Percentiles rank a stretch among this genome's conserved stretches.
Conservation (phyloP, 202 grass and related monocot species). For the Dendrocalamus latiflorus region DNA sequence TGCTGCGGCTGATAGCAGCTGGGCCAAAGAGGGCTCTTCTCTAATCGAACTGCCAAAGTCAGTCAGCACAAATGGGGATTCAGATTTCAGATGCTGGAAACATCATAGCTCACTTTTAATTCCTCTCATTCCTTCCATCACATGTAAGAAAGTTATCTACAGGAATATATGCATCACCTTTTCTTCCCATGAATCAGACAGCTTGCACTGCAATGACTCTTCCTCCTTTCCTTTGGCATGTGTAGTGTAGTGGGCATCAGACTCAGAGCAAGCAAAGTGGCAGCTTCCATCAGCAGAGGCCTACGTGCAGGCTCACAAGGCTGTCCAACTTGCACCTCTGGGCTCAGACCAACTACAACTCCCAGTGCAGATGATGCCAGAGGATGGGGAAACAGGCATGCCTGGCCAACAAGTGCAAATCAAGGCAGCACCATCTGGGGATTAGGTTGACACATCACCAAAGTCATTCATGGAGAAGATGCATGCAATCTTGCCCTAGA, state of each 20-base stretch:
- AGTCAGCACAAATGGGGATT: constrained; percentile 1
- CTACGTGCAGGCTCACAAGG: constrained; percentile 39
- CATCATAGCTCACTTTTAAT: constrained; percentile 5
- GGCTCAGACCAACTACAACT: constrained; percentile 19
- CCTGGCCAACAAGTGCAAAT: constrained; percentile 38
- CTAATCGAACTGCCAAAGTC: not conserved
- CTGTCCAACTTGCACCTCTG: constrained; percentile 30
- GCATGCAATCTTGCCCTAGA: constrained; percentile 36
- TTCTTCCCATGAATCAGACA: constrained; percentile 43
- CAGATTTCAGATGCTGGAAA: constrained; percentile 18
- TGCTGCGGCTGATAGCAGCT: constrained; percentile 15
- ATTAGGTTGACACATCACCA: constrained; percentile 41
- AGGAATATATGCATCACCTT: constrained; percentile 7
- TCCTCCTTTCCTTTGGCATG: constrained; percentile 18
- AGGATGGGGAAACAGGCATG: constrained; percentile 28
- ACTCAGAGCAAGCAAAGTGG: constrained; percentile 18
- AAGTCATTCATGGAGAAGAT: constrained; percentile 45
- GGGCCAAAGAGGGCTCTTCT: not conserved
- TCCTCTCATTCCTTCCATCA: not conserved
- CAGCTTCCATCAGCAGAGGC: constrained; percentile 27
- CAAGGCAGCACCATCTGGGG: constrained; percentile 45
- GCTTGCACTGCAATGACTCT: constrained; percentile 16
- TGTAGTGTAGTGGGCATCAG: constrained; percentile 14
- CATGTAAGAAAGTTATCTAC: constrained; percentile 18
- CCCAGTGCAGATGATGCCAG: constrained; percentile 22